Conservation (phyloP, 2,329 filamentous ascomycete genomes). For the Paecilomyces formosus region DNA sequence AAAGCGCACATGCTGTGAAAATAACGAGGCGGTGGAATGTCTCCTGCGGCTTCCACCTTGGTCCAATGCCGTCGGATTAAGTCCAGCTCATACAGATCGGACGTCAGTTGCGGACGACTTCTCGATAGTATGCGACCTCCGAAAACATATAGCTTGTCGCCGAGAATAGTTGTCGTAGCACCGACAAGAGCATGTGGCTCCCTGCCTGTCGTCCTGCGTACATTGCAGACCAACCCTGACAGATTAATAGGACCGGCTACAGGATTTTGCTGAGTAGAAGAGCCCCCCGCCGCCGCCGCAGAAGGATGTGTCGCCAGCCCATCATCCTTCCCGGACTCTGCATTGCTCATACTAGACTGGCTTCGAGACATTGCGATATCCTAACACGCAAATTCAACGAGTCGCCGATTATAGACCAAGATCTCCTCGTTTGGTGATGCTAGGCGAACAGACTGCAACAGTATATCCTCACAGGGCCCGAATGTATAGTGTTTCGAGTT, state of each 20-base stretch:
- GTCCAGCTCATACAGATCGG: constrained; percentile 89
- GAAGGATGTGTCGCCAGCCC: constrained; percentile 2
- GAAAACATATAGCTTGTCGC: constrained; percentile 95
- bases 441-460: background rate
- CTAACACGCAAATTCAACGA: background rate
- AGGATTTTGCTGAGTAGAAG: constrained; percentile 19
- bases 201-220: constrained; percentile 75
- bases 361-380: constrained; percentile 25
- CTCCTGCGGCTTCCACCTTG: constrained; percentile 74
- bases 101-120: constrained; percentile 74
- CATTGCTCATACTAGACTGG: constrained; percentile 30
- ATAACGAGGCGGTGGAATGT: constrained; percentile 84
- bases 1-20: constrained; percentile 94
- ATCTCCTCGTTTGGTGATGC: background rate
- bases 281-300: constrained; percentile 14
- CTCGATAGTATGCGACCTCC: constrained; percentile 82
- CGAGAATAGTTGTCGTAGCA: constrained; percentile 88
- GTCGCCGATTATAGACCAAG: background rate
- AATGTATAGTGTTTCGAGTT: background rate
- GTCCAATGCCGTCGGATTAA: constrained; percentile 88
- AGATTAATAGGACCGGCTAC: constrained; percentile 49
- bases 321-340: constrained; percentile 26
- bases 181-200: constrained; percentile 90
- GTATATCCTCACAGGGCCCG: background rate
- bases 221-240: constrained; percentile 61